A percentile compares a stretch with the other conserved stretches of the same genome.
phyloP scores from a whole-genome alignment of 2,329 filamentous ascomycete genomes.

The Fusarium avenaceum region DNA sequence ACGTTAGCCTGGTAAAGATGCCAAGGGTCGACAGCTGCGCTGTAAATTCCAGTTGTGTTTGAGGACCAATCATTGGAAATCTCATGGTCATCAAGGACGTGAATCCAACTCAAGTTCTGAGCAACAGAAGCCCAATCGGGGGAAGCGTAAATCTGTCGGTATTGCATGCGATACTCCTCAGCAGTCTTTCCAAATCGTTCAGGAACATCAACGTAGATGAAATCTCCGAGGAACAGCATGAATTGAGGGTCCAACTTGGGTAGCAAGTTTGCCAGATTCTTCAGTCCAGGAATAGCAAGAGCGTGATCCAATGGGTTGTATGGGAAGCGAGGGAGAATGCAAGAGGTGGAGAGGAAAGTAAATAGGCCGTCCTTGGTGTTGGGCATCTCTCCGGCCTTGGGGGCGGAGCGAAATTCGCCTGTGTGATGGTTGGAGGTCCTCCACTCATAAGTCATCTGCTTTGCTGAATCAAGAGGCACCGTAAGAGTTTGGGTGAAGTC shows the following conservation, averaged over 20 bases:
- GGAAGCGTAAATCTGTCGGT: conserved; percentile 94
- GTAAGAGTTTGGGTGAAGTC: conserved; percentile 84
- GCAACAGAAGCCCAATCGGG: conserved; percentile 87
- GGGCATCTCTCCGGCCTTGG: conserved; percentile 74
- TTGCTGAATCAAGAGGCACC: conserved; percentile 72
- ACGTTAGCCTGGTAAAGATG: conserved; percentile 85
- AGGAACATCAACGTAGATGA: conserved; percentile 93
- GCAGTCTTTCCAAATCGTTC: conserved; percentile 78
- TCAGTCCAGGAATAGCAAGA: conserved; percentile 84
- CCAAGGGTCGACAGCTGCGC: conserved; percentile 85
- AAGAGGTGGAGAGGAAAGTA: conserved; percentile 92
- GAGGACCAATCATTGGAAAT: conserved; percentile 93
- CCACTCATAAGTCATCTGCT: conserved; percentile 86
- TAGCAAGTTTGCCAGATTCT: conserved; percentile 79
- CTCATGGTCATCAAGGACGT: conserved; percentile 96
- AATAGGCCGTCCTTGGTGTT: conserved; percentile 76
- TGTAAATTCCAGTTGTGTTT: conserved; percentile 84
- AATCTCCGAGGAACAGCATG: conserved; percentile 87
- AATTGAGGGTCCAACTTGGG: conserved; percentile 80
- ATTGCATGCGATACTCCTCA: conserved; percentile 89
- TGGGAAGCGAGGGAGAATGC: conserved; percentile 90
- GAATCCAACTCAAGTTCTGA: conserved; percentile 92
- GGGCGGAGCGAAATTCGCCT: conserved; percentile 84
- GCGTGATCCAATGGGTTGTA: conserved; percentile 89
- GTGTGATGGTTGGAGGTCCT: conserved; percentile 87